These are phyloP conservation scores for Leucogyrophana mollusca DNA, from an alignment of 768 basidiomycete genomes.

Conservation along the genomic window DNA sequence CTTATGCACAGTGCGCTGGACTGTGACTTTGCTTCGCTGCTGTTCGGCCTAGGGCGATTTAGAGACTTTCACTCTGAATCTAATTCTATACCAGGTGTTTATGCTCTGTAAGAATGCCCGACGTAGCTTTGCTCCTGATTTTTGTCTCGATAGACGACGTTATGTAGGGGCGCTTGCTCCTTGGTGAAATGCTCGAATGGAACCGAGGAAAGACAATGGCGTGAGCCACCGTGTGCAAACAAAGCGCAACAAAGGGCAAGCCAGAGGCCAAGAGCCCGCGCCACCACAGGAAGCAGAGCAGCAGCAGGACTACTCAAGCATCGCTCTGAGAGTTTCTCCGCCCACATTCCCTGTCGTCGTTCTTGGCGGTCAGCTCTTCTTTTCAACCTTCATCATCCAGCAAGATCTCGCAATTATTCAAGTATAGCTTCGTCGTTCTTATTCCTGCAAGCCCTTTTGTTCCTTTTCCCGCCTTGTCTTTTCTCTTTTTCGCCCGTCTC, in stretches of 20 bases:
- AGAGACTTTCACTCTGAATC: too few species aligned
- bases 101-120: too few species aligned
- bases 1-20: too few species aligned
- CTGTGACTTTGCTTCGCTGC: too few species aligned
- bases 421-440: slow-evolving; percentile 1
- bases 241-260: slow-evolving; percentile 10
- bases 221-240: slow-evolving; percentile 16
- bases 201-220: neutral
- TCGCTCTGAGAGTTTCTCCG: slow-evolving; percentile 21
- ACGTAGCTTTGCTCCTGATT: too few species aligned
- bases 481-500: slow-evolving; percentile 14
- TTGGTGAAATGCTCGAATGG: too few species aligned
- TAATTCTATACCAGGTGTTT: too few species aligned
- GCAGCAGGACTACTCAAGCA: slow-evolving; percentile 10
- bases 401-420: slow-evolving; percentile 5
- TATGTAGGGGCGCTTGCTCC: too few species aligned
- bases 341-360: slow-evolving; percentile 31
- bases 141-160: too few species aligned
- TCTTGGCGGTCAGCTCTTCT: slow-evolving; percentile 25
- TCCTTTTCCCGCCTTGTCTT: slow-evolving; percentile 15
- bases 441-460: slow-evolving; percentile 14
- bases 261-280: neutral
- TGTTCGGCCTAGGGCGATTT: too few species aligned
- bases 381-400: slow-evolving; percentile 1
- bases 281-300: neutral